A percentile compares a stretch with the other conserved stretches of the same genome.
Evolutionary conservation across 2,329 filamentous ascomycete species (phyloP).

Genomic region (Periconia digitata): DNA sequence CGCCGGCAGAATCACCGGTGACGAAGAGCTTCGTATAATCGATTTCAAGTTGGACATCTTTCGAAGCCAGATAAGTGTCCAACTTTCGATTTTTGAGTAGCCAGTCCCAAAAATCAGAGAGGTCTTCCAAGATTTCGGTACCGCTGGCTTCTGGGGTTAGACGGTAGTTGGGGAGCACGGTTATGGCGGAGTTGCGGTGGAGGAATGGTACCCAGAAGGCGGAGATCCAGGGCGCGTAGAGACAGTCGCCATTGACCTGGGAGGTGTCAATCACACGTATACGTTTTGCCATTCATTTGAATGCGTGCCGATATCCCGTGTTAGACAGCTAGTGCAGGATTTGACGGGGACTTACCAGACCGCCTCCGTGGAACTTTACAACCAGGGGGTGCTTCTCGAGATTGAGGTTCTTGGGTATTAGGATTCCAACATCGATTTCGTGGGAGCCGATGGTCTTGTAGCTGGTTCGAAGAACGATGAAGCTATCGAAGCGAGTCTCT

Average conservation of each 20-base stretch:
- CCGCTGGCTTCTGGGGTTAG: slow-evolving; percentile 54
- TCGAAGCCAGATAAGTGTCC: slow-evolving; percentile 21
- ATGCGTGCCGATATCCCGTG: no score
- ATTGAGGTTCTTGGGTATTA: slow-evolving; percentile 43
- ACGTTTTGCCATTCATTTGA: neutral
- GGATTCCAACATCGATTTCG: slow-evolving; percentile 39
- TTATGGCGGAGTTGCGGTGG: slow-evolving; percentile 45
- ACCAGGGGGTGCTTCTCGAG: slow-evolving; percentile 41
- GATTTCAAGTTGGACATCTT: slow-evolving; percentile 12
- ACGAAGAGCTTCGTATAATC: slow-evolving; percentile 34
- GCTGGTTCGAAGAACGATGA: slow-evolving; percentile 42
- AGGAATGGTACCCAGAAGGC: slow-evolving; percentile 44
- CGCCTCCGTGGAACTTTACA: slow-evolving; percentile 50
- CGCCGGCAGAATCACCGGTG: slow-evolving; percentile 43
- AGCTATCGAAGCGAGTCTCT: slow-evolving; percentile 40
- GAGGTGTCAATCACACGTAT: neutral
- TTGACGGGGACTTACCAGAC: slow-evolving; percentile 36
- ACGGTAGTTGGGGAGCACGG: slow-evolving; percentile 54
- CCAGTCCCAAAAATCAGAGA: slow-evolving; percentile 55
- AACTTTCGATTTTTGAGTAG: neutral
- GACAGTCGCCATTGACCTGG: slow-evolving; percentile 28
- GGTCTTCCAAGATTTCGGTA: slow-evolving; percentile 51
- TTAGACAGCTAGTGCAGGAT: no score
- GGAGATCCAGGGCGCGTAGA: slow-evolving; percentile 32
- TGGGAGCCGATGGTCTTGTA: slow-evolving; percentile 48